These are phyloP conservation scores for Claviceps quebecensis DNA, from an alignment of 2,329 filamentous ascomycete genomes.

Conservation along the genomic window DNA sequence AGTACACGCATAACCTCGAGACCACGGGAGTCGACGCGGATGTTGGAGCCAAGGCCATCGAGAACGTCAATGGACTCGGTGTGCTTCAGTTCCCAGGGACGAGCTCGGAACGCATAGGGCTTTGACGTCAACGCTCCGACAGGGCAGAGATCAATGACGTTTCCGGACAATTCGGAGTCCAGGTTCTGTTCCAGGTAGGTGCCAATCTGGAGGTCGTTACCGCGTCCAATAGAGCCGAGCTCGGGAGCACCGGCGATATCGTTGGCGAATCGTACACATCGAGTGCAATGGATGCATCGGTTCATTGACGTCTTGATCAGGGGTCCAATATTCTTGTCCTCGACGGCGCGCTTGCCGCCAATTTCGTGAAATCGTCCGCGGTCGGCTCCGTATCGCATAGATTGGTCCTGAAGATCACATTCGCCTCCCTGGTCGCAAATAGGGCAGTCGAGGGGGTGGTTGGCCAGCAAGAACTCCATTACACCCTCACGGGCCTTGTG, in stretches of 20 bases:
- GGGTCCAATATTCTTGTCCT: conserved; percentile 98
- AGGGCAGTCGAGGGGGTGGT: conserved; percentile 90
- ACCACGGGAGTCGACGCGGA: conserved; percentile 83
- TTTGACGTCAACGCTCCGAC: conserved; percentile 94
- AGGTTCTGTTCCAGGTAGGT: conserved; percentile 93
- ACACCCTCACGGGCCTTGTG: conserved; percentile 98
- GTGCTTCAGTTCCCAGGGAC: conserved; percentile 95
- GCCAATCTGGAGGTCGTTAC: conserved; percentile 94
- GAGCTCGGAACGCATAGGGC: conserved; percentile 91
- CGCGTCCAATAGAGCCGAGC: conserved; percentile 84
- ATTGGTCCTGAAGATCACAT: conserved; percentile 98
- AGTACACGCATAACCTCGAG: conserved; percentile 92
- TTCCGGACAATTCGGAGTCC: conserved; percentile 88
- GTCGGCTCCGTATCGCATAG: conserved; percentile 95
- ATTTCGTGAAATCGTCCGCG: conserved; percentile 94
- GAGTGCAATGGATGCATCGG: conserved; percentile 96
- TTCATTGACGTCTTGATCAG: conserved; percentile 99
- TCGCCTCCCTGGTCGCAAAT: conserved; percentile 98
- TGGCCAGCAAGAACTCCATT: conserved; percentile 96
- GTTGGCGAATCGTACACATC: conserved; percentile 95
- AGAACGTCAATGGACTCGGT: conserved; percentile 92
- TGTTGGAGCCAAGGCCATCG: conserved; percentile 85
- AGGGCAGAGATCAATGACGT: conserved; percentile 95
- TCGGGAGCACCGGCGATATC: conserved; percentile 93
- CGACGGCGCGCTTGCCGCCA: conserved; percentile 88